Conservation (phyloP, 2,329 filamentous ascomycete species). For the Fusarium sterilihyphosum region DNA sequence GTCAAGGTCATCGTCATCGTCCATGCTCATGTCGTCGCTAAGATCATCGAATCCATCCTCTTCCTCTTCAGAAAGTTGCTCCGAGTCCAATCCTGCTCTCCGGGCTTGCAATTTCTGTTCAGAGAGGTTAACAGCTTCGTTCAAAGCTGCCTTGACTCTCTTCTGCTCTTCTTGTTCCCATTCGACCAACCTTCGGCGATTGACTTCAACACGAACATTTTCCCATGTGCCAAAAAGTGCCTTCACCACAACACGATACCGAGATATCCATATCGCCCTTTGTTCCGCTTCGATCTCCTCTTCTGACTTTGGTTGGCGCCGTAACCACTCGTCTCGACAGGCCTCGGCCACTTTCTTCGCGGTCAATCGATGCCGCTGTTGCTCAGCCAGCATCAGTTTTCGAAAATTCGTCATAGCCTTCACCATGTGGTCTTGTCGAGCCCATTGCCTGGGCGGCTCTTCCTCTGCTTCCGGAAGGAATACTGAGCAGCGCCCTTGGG, state of each 20-base stretch:
- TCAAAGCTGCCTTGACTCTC: conserved; percentile 74
- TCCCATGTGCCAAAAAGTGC: conserved; percentile 69
- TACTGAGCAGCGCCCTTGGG: conserved; percentile 73
- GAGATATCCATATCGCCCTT: conserved; percentile 69
- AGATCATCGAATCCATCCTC: conserved; percentile 58
- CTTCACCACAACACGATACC: conserved; percentile 77
- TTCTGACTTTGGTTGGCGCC: conserved; percentile 76
- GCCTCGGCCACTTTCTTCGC: conserved; percentile 85
- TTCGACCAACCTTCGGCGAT: conserved; percentile 66
- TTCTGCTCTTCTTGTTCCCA: conserved; percentile 74
- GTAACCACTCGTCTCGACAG: conserved; percentile 78
- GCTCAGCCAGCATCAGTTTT: conserved; percentile 81
- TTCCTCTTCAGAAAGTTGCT: conserved; percentile 57
- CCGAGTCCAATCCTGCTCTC: conserved; percentile 64
- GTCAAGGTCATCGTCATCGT: conserved; percentile 47
- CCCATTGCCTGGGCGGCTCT: conserved; percentile 82
- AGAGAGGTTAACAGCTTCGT: conserved; percentile 77
- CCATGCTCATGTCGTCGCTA: conserved; percentile 57
- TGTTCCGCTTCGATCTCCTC: conserved; percentile 88
- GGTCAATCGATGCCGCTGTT: conserved; percentile 76
- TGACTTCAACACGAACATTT: conserved; percentile 70
- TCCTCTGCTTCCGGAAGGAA: conserved; percentile 78
- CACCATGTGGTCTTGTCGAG: conserved; percentile 86
- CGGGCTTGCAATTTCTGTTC: conserved; percentile 74
- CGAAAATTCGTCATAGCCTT: conserved; percentile 84